Conservation (phyloP, 176 grass and related monocot genomes). For the Avena eriantha region DNA sequence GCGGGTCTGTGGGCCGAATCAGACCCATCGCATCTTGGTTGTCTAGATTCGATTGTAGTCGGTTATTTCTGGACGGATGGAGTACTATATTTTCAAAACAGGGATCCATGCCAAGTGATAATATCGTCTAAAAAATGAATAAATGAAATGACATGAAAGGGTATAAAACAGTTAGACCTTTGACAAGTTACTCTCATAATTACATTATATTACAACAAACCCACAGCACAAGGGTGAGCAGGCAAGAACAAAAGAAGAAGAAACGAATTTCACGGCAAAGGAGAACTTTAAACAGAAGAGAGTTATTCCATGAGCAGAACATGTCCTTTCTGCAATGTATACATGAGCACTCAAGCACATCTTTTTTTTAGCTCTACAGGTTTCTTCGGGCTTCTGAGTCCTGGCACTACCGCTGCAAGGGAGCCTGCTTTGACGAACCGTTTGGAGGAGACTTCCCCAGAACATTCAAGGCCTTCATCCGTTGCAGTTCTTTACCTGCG, state of each 20-base stretch:
- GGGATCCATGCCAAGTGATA: background rate
- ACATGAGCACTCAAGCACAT: background rate
- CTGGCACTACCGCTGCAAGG: slow-evolving; percentile 36
- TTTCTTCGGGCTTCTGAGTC: slow-evolving; percentile 1
- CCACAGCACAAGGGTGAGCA: background rate
- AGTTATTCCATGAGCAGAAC: background rate
- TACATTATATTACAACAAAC: slow-evolving; percentile 43
- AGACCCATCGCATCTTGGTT: too few species aligned
- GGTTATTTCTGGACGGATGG: too few species aligned
- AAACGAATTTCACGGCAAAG: background rate
- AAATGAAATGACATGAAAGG: background rate
- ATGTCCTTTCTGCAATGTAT: slow-evolving; percentile 36
- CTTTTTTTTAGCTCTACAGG: background rate
- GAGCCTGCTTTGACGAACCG: slow-evolving; percentile 36
- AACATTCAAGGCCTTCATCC: slow-evolving; percentile 81
- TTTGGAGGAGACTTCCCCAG: slow-evolving; percentile 68
- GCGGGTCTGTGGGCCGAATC: too few species aligned
- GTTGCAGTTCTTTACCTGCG: slow-evolving; percentile 72
- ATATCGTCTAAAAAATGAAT: background rate
- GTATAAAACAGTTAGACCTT: background rate
- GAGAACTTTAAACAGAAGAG: background rate
- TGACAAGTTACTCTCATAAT: slow-evolving; percentile 19
- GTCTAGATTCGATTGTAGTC: too few species aligned
- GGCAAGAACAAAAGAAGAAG: background rate
- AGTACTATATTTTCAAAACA: too few species aligned